Base-by-base conservation (phyloP, 2,329 filamentous ascomycete species). In the Pleochaeta shiraiana region DNA sequence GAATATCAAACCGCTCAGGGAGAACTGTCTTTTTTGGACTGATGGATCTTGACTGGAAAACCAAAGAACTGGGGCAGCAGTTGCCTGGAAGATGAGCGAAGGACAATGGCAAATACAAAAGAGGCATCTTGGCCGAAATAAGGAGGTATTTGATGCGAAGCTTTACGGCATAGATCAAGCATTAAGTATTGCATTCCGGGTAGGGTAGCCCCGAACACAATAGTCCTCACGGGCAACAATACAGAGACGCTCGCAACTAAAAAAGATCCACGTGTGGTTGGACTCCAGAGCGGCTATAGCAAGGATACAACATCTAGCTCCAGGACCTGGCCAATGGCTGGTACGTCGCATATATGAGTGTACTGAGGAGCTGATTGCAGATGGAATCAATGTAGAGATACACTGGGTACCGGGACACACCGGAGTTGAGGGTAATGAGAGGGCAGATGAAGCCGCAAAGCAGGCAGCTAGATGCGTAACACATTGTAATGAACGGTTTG, bases 141-240 rank as follows among this genome's bases (percentile, higher is more conserved):
- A 62, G 37, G 37, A 45, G n/a, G 30, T 60, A 33, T 60, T 37
- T 60, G 57, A 60, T 60, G 57, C 57, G 19, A 30, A 60, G 30
- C 57, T 60, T 12, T 26, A 60, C 33, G 57, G 9, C 30, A 37
- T 34, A 14, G 19, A 60, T 34, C 30, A 60, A 24, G 57, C 57
- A 24, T 24, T 60, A 11, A 33, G 28, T 9, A 34, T 60, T n/a
- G 57, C 57, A n/a, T 30, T 60, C 21, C 6, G 30, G 5, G 57
- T n/a, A 34, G 57, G 57, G 37, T 14, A 19, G 21, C 11, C 28
- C 16, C 16, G 16, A 26, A 30, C 19, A 37, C 53, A 16, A 11
- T 12, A 12, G 26, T 57, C 53, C 3, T 30, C 26, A n/a, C 11
- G 3, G 31, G 31, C 24, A n/a, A 30, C 11, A 26, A 14, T 16